A percentile compares a stretch with the other conserved stretches of the same genome.
These are phyloP conservation scores for Sarocladium strictum DNA, from an alignment of 2,329 filamentous ascomycete species.

Conservation along the genomic window DNA sequence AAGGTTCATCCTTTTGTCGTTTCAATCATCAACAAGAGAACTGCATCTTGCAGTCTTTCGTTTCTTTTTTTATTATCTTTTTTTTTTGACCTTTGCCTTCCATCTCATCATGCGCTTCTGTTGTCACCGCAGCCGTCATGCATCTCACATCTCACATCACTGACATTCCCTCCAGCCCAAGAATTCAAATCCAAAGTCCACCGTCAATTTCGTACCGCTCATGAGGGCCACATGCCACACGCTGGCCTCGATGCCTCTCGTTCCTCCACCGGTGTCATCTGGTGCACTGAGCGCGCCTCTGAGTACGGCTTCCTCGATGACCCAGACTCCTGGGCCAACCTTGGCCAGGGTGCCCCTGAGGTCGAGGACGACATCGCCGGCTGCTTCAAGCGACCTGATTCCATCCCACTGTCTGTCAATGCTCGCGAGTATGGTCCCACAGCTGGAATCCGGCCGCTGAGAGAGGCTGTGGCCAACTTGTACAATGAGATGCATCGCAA, in stretches of 20 bases:
- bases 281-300: conserved; percentile 81
- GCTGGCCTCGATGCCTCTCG: conserved; percentile 84
- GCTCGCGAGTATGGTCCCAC: conserved; percentile 90
- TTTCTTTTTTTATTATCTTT: no score
- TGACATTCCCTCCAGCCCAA: conserved; percentile 28
- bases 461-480: conserved; percentile 81
- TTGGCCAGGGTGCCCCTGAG: conserved; percentile 90
- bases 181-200: conserved; percentile 81
- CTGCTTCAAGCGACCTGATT: conserved; percentile 75
- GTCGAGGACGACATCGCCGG: conserved; percentile 90
- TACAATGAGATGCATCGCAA: conserved; percentile 92
- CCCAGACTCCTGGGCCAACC: conserved; percentile 80
- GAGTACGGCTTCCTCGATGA: conserved; percentile 85
- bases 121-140: no score
- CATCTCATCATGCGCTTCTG: not conserved
- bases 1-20: no score
- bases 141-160: not conserved
- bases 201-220: conserved; percentile 80
- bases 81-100: not conserved
- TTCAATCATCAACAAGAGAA: no score
- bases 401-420: conserved; percentile 70
- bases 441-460: conserved; percentile 84
- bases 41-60: no score
- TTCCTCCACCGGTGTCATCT: conserved; percentile 89
- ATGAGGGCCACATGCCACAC: conserved; percentile 86